Evolutionary conservation across 306 rosid species (phyloP).

Genomic region (Sicyos edulis): DNA sequence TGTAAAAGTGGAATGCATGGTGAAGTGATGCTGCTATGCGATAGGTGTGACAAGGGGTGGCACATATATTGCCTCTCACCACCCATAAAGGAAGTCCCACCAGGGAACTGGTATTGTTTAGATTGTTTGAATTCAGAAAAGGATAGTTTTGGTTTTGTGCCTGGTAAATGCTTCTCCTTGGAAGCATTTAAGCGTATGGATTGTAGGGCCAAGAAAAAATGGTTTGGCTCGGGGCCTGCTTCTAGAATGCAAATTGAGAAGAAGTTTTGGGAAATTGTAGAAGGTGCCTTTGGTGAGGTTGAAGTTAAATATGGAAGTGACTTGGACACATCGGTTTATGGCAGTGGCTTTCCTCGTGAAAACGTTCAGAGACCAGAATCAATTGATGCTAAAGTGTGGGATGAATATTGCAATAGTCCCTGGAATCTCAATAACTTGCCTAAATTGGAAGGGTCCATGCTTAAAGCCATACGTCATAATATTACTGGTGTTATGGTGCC

Average conservation of each 20-base stretch:
- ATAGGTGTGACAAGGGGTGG: constrained; percentile 96
- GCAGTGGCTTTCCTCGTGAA: constrained; percentile 86
- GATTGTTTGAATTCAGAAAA: constrained; percentile 84
- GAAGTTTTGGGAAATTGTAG: constrained; percentile 96
- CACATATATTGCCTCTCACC: constrained; percentile 93
- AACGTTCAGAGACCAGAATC: constrained; percentile 54
- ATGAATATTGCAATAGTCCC: constrained; percentile 69
- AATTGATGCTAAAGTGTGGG: constrained; percentile 67
- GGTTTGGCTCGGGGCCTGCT: constrained; percentile 84
- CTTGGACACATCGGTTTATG: constrained; percentile 78
- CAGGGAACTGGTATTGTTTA: constrained; percentile 90
- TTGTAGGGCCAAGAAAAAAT: constrained; percentile 71
- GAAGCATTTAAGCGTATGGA: constrained; percentile 82
- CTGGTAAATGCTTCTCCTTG: constrained; percentile 65
- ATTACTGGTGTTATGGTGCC: constrained; percentile 99
- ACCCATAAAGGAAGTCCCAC: constrained; percentile 73
- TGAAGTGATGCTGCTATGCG: constrained; percentile 92
- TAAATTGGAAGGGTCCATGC: constrained; percentile 85
- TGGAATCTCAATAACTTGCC: constrained; percentile 99
- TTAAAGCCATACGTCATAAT: constrained; percentile 77
- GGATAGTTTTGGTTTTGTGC: constrained; percentile 92
- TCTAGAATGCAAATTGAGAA: constrained; percentile 85
- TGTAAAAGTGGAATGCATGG: constrained; percentile 95
- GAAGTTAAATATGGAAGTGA: constrained; percentile 97
- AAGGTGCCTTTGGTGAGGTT: constrained; percentile 86